Conservation (phyloP, 805 yeast genomes). For the Spathaspora girioi region DNA sequence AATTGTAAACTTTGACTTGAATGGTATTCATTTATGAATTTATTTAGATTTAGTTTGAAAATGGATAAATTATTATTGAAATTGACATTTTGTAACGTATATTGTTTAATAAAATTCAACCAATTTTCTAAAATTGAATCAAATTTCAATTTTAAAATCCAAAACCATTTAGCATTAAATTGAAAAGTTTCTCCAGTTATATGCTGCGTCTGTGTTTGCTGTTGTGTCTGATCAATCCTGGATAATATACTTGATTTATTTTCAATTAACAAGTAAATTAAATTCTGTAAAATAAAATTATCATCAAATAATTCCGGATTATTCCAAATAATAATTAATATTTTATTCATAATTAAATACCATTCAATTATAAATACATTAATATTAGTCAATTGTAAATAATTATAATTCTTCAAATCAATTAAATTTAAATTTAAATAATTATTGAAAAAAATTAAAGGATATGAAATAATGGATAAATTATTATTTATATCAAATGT, state of each 20-base stretch:
- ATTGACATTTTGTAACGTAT: not conserved
- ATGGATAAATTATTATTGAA: constrained; percentile 11
- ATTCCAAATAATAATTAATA: constrained; percentile 27
- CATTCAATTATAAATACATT: constrained; percentile 39
- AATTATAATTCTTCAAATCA: constrained; percentile 21
- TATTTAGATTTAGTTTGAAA: constrained; percentile 13
- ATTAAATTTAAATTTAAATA: constrained; percentile 13
- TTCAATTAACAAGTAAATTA: constrained; percentile 19
- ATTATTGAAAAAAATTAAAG: constrained; percentile 38
- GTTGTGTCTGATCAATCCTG: not conserved
- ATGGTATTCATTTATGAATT: constrained; percentile 7
- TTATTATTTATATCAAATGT: constrained; percentile 41
- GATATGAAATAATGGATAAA: constrained; percentile 49
- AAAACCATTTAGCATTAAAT: constrained; percentile 24
- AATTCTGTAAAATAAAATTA: constrained; percentile 25
- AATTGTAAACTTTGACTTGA: not conserved
- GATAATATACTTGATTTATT: constrained; percentile 2
- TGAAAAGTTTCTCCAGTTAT: constrained; percentile 14
- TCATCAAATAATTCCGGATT: constrained; percentile 14
- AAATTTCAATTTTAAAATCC: constrained; percentile 19
- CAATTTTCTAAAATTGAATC: constrained; percentile 22
- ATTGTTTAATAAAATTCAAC: constrained; percentile 15
- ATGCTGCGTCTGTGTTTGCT: not conserved
- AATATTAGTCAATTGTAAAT: constrained; percentile 21
- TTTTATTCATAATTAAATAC: constrained; percentile 42